These are phyloP conservation scores for Syncephalis fuscata DNA, from an alignment of 371 early-diverging fungal species.

Conservation along the genomic window DNA sequence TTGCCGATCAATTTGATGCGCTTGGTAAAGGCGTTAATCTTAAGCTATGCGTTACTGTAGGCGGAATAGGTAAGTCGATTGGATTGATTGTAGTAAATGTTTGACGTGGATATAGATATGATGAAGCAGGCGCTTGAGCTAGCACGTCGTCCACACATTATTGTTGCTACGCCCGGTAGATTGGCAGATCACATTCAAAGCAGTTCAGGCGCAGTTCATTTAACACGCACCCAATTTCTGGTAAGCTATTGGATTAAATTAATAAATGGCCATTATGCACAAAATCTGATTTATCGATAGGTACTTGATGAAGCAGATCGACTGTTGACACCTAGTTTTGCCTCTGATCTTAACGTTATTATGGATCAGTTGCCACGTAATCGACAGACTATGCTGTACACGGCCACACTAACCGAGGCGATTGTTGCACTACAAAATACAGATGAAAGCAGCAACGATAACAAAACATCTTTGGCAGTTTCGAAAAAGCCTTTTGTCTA, in stretches of 20 bases:
- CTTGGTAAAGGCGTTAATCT: slow-evolving; percentile 83
- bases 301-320: slow-evolving; percentile 96
- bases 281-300: slow-evolving; percentile 29
- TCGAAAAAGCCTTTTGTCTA: slow-evolving; percentile 58
- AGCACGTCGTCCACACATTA: slow-evolving; percentile 75
- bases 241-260: slow-evolving; percentile 1
- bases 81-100: slow-evolving; percentile 7
- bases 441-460: slow-evolving; percentile 14
- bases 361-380: slow-evolving; percentile 57
- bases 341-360: slow-evolving; percentile 65
- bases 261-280: neutral
- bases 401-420: slow-evolving; percentile 89
- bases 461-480: too few relatives aligned
- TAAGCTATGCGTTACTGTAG: slow-evolving; percentile 81
- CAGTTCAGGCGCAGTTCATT: slow-evolving; percentile 42
- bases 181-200: slow-evolving; percentile 83
- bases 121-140: slow-evolving; percentile 82
- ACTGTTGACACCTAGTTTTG: slow-evolving; percentile 67
- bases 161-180: slow-evolving; percentile 97
- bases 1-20: slow-evolving; percentile 88
- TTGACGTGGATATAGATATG: slow-evolving; percentile 41
- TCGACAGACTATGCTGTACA: slow-evolving; percentile 85
- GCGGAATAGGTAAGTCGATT: slow-evolving; percentile 43
- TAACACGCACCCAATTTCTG: slow-evolving; percentile 16
- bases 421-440: slow-evolving; percentile 39